Percentiles rank a stretch among this genome's conserved stretches.
These are phyloP conservation scores for Trichocladium uniseriatum DNA, from an alignment of 495 filamentous ascomycete genomes.

Conservation along the genomic window DNA sequence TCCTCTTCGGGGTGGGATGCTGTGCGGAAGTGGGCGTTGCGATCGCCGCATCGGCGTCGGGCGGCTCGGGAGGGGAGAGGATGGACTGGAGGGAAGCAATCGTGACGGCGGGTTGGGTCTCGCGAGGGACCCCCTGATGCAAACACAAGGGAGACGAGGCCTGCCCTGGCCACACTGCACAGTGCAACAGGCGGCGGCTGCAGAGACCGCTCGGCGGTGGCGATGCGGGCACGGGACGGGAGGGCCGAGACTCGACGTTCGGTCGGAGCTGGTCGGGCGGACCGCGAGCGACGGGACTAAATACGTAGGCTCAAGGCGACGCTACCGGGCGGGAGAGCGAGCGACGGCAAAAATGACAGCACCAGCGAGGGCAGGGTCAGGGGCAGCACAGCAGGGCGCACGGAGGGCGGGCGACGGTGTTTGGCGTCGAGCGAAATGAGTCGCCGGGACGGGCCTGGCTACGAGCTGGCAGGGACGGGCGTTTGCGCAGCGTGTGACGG, in stretches of 20 bases:
- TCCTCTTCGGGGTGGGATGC: conserved; percentile 27
- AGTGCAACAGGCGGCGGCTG: conserved; percentile 20
- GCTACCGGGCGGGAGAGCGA: neutral
- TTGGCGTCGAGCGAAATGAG: neutral
- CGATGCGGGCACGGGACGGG: conserved; percentile 17
- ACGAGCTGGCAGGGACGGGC: conserved; percentile 7
- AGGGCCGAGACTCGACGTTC: conserved; percentile 16
- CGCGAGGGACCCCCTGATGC: conserved; percentile 19
- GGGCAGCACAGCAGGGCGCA: conserved; percentile 4
- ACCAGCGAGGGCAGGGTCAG: conserved; percentile 5
- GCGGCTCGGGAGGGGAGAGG: conserved; percentile 37
- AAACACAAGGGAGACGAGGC: conserved; percentile 9
- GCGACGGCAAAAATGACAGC: neutral
- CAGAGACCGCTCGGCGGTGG: conserved; percentile 20
- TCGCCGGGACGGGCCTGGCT: conserved; percentile 3
- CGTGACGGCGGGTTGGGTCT: conserved; percentile 37
- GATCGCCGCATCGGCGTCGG: conserved; percentile 30
- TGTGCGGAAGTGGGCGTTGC: conserved; percentile 16
- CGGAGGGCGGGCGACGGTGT: neutral
- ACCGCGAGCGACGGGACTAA: conserved; percentile 12
- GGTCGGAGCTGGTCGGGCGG: conserved; percentile 12
- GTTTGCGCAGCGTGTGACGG: conserved; percentile 25
- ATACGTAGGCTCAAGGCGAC: conserved; percentile 5
- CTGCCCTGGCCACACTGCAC: conserved; percentile 21
- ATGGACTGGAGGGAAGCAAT: conserved; percentile 43